Percentiles rank a stretch among this genome's conserved stretches.
phyloP scores from a whole-genome alignment of 805 yeast genomes.

The Cyberlindnera japonica region DNA sequence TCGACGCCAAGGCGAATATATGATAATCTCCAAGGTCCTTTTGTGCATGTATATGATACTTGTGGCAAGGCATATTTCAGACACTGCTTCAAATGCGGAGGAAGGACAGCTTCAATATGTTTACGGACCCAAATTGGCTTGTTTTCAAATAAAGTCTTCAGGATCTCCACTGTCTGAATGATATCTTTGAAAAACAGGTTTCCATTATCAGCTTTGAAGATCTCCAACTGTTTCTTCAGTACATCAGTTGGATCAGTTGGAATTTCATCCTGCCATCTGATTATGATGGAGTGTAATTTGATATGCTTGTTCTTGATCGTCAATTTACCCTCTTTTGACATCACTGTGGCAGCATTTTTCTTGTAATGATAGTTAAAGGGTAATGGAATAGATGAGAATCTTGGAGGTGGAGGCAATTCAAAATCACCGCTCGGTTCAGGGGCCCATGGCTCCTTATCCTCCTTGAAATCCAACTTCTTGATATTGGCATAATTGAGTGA shows the following conservation, averaged over 20 bases:
- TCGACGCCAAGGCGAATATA: slow-evolving; percentile 76
- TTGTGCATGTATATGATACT: slow-evolving; percentile 73
- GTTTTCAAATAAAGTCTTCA: slow-evolving; percentile 49
- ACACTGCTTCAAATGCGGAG: slow-evolving; percentile 39
- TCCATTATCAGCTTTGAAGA: slow-evolving; percentile 31
- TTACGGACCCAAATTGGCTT: slow-evolving; percentile 87
- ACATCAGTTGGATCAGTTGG: slow-evolving; percentile 51
- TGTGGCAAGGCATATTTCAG: slow-evolving; percentile 79
- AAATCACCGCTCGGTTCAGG: slow-evolving; percentile 27
- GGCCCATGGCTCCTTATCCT: slow-evolving; percentile 36
- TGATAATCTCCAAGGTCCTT: slow-evolving; percentile 94
- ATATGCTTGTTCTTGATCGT: slow-evolving; percentile 41
- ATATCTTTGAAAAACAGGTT: slow-evolving; percentile 28
- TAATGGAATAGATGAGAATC: slow-evolving; percentile 68
- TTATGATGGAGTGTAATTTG: slow-evolving; percentile 52
- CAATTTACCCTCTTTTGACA: slow-evolving; percentile 42
- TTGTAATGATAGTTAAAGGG: slow-evolving; percentile 78
- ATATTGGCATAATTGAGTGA: slow-evolving; percentile 41
- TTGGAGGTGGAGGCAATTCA: slow-evolving; percentile 82
- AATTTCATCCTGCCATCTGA: slow-evolving; percentile 43
- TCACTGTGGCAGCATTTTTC: slow-evolving; percentile 58
- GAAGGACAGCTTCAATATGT: slow-evolving; percentile 56
- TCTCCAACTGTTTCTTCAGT: slow-evolving; percentile 42
- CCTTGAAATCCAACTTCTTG: slow-evolving; percentile 33
- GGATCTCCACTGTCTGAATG: slow-evolving; percentile 27